Evolutionary conservation across 2,329 filamentous ascomycete genomes (phyloP).

Genomic region (Colletotrichum brevisporum): DNA sequence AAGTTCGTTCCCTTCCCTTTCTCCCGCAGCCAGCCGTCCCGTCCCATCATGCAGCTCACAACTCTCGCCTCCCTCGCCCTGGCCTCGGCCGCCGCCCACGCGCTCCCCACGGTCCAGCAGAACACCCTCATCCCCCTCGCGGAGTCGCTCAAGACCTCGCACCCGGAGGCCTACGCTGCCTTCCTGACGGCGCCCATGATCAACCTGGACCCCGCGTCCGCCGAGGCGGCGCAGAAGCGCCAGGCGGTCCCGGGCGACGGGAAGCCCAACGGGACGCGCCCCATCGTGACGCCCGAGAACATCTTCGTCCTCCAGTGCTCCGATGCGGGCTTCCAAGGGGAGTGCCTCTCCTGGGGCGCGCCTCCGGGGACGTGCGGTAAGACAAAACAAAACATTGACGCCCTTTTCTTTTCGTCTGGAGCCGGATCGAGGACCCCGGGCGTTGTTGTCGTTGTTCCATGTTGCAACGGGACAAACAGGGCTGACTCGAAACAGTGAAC

Average conservation of each 20-base stretch:
- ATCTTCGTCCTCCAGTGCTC: constrained; percentile 31
- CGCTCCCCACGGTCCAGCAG: not conserved
- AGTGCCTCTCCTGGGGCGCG: constrained; percentile 29
- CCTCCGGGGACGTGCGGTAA: constrained; percentile 35
- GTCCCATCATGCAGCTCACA: constrained; percentile 22
- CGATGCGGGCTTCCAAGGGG: constrained; percentile 22
- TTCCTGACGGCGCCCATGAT: constrained; percentile 22
- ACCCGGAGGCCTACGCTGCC: constrained; percentile 30
- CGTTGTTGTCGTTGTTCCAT: too few relatives aligned
- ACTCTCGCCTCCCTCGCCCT: constrained; percentile 11
- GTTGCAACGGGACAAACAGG: too few relatives aligned
- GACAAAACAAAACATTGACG: not conserved
- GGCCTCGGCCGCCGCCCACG: constrained; percentile 12
- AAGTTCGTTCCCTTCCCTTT: not conserved
- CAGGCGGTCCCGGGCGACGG: constrained; percentile 31
- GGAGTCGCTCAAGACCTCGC: not conserved
- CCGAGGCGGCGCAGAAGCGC: not conserved
- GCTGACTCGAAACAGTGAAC: constrained; percentile 19
- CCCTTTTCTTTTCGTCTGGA: too few relatives aligned
- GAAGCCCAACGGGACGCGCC: constrained; percentile 12
- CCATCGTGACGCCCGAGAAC: constrained; percentile 22
- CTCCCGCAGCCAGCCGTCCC: not conserved
- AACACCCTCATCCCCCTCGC: constrained; percentile 1
- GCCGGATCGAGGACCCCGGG: too few relatives aligned
- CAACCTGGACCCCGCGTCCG: not conserved